These are phyloP conservation scores for Phytophthora pisi DNA, from an alignment of 352 stramenopile species.

Conservation along the genomic window DNA sequence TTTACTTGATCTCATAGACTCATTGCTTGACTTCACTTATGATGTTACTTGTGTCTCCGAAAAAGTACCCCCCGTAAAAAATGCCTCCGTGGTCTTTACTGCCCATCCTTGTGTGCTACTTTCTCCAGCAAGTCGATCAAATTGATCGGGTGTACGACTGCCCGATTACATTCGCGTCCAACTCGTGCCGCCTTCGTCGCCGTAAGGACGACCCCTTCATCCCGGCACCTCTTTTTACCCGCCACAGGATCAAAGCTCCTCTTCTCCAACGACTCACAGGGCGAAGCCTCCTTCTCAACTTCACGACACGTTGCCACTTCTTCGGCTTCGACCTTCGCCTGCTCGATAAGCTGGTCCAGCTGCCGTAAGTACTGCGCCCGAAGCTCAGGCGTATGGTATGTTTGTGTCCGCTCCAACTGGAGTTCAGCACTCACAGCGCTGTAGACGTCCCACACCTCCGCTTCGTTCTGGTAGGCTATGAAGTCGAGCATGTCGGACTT, in stretches of 20 bases:
- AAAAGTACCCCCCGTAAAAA: no score
- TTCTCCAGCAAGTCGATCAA: background rate
- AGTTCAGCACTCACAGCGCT: conserved; percentile 5
- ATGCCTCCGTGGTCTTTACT: background rate
- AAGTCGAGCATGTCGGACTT: background rate
- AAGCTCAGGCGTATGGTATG: background rate
- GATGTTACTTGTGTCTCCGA: background rate
- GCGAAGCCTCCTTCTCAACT: background rate
- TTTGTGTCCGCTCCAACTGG: conserved; percentile 1
- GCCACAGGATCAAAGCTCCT: background rate
- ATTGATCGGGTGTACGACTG: background rate
- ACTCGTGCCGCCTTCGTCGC: background rate
- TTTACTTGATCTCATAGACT: no score
- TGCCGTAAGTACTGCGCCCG: background rate
- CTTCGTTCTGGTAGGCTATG: conserved; percentile 2
- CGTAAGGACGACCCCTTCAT: background rate
- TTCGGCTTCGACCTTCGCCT: background rate
- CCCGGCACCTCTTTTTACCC: background rate
- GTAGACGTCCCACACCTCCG: conserved; percentile 1
- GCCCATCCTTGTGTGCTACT: background rate
- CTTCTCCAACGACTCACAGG: background rate
- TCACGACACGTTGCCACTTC: background rate
- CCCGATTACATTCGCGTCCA: background rate
- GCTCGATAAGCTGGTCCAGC: background rate
- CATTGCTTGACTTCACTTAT: background rate